Percentiles rank a stretch among this genome's conserved stretches.
Evolutionary conservation across 345 rosid genomes (phyloP).

Genomic region (Excoecaria cochinchinensis): DNA sequence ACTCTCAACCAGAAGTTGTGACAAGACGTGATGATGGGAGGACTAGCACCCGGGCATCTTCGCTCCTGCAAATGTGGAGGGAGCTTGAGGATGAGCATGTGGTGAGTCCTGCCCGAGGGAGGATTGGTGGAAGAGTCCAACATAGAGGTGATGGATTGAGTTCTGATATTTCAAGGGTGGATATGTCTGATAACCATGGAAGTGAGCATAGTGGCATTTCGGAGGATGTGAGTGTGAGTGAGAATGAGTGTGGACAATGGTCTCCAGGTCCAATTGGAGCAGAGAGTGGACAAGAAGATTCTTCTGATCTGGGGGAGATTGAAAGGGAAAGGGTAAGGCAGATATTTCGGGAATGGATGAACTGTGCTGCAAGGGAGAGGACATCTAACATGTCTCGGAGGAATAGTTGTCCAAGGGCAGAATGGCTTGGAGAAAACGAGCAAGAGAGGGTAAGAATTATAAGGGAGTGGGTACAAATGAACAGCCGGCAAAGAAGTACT

Average conservation of each 20-base stretch:
- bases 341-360: conserved; percentile 85
- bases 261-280: conserved; percentile 47
- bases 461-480: conserved; percentile 86
- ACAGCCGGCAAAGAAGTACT: conserved; percentile 62
- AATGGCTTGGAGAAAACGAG: conserved; percentile 88
- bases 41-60: conserved; percentile 65
- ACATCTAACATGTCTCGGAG: conserved; percentile 42
- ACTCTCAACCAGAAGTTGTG: conserved; percentile 54
- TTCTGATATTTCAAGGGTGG: conserved; percentile 37
- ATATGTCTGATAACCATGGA: conserved; percentile 39
- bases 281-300: conserved; percentile 54
- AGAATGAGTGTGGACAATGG: conserved; percentile 58
- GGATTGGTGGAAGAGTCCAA: conserved; percentile 48
- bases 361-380: conserved; percentile 53
- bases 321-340: conserved; percentile 92
- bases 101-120: conserved; percentile 58
- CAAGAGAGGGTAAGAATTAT: conserved; percentile 88
- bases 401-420: conserved; percentile 51
- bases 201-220: conserved; percentile 39
- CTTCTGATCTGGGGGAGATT: conserved; percentile 64
- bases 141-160: conserved; percentile 41
- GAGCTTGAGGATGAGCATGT: conserved; percentile 87
- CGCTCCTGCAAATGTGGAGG: conserved; percentile 80
- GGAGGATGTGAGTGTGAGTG: conserved; percentile 45
- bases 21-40: conserved; percentile 56